These are phyloP conservation scores for Salix purpurea DNA, from an alignment of 345 rosid genomes.

Conservation along the genomic window DNA sequence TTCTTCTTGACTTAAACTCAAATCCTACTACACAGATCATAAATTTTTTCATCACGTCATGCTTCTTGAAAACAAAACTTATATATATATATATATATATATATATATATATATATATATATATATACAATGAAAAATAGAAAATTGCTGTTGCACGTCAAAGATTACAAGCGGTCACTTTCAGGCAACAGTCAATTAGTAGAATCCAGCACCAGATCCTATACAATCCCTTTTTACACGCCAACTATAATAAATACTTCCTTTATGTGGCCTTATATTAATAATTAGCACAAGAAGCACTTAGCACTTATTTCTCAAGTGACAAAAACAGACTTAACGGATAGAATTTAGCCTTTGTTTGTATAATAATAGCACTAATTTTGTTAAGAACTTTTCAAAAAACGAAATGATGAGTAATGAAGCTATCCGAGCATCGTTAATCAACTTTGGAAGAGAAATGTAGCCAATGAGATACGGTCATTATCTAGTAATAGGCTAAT, in stretches of 20 bases:
- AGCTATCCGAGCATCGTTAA: background rate
- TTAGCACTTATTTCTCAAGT: background rate
- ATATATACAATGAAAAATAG: background rate
- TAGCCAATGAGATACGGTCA: background rate
- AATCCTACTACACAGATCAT: accelerated
- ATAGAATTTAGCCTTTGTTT: background rate
- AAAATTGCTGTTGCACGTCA: background rate
- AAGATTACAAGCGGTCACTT: background rate
- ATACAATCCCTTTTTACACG: background rate
- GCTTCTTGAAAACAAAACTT: background rate
- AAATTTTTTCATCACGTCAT: no score
- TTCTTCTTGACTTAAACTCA: accelerated
- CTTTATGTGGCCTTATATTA: background rate
- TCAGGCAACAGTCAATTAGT: background rate
- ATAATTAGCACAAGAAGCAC: background rate
- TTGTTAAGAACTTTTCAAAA: background rate
- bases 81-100: background rate
- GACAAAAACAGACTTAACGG: background rate
- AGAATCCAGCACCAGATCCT: constrained; percentile 5
- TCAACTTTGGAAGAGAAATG: constrained; percentile 14
- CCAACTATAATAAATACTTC: background rate
- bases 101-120: background rate
- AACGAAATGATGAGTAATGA: constrained; percentile 2
- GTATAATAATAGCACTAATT: background rate
- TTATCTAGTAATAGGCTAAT: background rate